Base-by-base conservation (phyloP, 371 early-diverging fungal species). In the Lichtheimia ornata region DNA sequence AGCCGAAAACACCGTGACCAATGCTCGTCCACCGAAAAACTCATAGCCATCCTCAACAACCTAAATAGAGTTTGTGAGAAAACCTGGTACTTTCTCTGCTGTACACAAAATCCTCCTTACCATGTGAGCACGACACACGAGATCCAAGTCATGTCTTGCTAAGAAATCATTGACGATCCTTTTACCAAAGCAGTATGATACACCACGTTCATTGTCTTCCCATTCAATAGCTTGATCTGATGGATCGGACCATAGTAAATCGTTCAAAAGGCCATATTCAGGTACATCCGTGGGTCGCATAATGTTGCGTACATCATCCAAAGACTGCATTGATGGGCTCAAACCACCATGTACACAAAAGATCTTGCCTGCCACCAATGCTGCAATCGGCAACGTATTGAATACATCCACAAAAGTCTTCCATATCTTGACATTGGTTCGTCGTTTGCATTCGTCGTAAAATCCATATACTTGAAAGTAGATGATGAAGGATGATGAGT, bases 281-380 rank as follows among this genome's bases (percentile, higher is more conserved):
- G 98, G 98, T 44, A 98, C 92, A 69, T 98, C 98, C 28, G 95
- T 96, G 1, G 98, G 97, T 60, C 98, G 79, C 83, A 86, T 84
- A 43, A 98, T 90, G 59, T 89, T 72, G n/a, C 94, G 84, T 53
- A 98, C 90, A 68, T 96, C 93, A 51, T 95, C 94, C 89, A 97
- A 86, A 61, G 73, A 85, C 60, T 88, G 81, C 55, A 97, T 74
- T 53, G 88, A 88, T 2, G 98, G 97, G 13, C 96, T 95, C 30
- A 98, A 84, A 18, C 99, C 99, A 50, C 99, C 99, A 72, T 99
- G 99, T 84, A 97, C 93, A 59, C 93, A 92, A 71, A 97, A 97
- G 67, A 97, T 95, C 76, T 95, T 95, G 65, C 90, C 88, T 58
- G 93, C 94, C 24, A 99, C 90, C 35, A 97, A 86, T 3, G 96